phyloP scores from a whole-genome alignment of 306 rosid species.

The Sicyos edulis region DNA sequence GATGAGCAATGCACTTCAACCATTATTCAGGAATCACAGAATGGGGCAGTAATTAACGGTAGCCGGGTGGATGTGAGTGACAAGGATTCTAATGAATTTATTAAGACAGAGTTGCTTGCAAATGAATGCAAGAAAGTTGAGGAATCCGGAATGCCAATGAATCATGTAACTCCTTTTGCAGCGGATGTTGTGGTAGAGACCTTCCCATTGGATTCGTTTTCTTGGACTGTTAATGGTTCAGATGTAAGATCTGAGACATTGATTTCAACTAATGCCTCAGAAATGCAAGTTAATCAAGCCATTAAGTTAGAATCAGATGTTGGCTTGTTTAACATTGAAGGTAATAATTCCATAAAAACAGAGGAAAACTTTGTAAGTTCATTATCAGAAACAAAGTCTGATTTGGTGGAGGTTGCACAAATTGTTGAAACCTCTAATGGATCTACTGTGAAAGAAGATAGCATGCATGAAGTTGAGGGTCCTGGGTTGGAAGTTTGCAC shows the following conservation, averaged over 20 bases:
- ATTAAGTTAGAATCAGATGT: slow-evolving; percentile 22
- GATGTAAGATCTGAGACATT: slow-evolving; percentile 32
- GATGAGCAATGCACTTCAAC: slow-evolving; percentile 21
- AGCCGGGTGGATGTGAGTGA: slow-evolving; percentile 30
- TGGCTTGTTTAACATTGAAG: slow-evolving; percentile 28
- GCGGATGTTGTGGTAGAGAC: slow-evolving; percentile 50
- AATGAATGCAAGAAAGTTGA: not conserved
- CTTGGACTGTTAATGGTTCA: slow-evolving; percentile 25
- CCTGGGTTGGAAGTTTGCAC: slow-evolving; percentile 28
- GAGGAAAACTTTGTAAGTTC: slow-evolving; percentile 30
- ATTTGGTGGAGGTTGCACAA: slow-evolving; percentile 29
- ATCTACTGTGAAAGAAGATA: slow-evolving; percentile 25
- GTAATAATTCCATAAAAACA: slow-evolving; percentile 25
- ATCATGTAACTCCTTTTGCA: slow-evolving; percentile 1
- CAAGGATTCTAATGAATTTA: slow-evolving; percentile 22
- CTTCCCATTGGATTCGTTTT: slow-evolving; percentile 51
- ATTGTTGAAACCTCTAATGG: slow-evolving; percentile 33
- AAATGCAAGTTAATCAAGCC: slow-evolving; percentile 27
- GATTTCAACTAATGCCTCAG: slow-evolving; percentile 27
- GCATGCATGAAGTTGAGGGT: slow-evolving; percentile 25
- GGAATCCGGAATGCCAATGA: slow-evolving; percentile 17
- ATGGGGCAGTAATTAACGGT: slow-evolving; percentile 29
- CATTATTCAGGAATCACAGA: slow-evolving; percentile 24
- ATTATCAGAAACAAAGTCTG: slow-evolving; percentile 23
- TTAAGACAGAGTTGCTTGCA: not conserved